Percentiles rank a stretch among this genome's conserved stretches.
Conservation (phyloP, 805 yeast genomes). For the Dipodascus geniculatus region DNA sequence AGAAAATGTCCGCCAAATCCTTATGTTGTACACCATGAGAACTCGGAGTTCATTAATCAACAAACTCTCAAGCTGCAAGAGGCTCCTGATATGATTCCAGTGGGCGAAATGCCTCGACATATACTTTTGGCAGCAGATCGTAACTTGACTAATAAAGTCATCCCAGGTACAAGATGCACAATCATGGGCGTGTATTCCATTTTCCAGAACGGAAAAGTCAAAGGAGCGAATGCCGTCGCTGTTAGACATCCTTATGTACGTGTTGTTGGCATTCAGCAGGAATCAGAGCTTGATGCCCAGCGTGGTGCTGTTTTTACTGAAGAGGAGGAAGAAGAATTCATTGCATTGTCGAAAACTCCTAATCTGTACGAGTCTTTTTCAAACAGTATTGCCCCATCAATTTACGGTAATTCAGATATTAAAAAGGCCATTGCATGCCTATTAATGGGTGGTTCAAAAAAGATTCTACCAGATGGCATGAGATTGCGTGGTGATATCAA, state of each 20-base stretch:
- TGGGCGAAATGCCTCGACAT: constrained; percentile 97
- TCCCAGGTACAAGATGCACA: constrained; percentile 93
- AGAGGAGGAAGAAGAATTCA: constrained; percentile 88
- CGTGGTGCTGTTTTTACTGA: constrained; percentile 62
- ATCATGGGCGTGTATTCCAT: constrained; percentile 88
- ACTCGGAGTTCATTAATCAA: constrained; percentile 88
- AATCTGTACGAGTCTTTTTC: constrained; percentile 79
- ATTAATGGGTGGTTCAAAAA: constrained; percentile 88
- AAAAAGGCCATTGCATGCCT: constrained; percentile 89
- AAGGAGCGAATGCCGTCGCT: constrained; percentile 54
- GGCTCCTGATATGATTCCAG: constrained; percentile 97
- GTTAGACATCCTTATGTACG: constrained; percentile 85
- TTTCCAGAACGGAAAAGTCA: constrained; percentile 56
- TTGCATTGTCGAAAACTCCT: constrained; percentile 70
- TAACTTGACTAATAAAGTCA: constrained; percentile 75
- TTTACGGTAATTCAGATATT: constrained; percentile 86
- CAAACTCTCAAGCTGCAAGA: constrained; percentile 91
- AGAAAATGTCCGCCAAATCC: constrained; percentile 83
- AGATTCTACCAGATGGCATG: constrained; percentile 90
- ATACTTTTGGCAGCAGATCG: constrained; percentile 80
- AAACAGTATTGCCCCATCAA: constrained; percentile 88
- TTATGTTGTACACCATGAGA: constrained; percentile 84
- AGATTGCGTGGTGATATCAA: constrained; percentile 94
- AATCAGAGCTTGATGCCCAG: constrained; percentile 56
- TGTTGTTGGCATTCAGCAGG: constrained; percentile 78